Percentiles rank a stretch among this genome's conserved stretches.
Conservation (phyloP, 1,139 yeast genomes). For the Arxiozyma heterogenica region DNA sequence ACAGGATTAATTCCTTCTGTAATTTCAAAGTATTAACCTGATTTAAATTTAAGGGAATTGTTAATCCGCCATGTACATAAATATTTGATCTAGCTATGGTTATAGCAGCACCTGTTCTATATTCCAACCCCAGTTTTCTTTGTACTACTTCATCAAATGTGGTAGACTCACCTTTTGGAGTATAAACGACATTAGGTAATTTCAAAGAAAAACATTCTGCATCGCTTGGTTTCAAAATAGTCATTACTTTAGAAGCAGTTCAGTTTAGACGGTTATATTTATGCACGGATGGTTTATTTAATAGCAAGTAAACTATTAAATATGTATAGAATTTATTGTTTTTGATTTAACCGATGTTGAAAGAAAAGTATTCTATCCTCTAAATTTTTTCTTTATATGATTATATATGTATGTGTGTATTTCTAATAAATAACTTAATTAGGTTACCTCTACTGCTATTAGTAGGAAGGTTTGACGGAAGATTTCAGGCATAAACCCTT, state of each 20-base stretch:
- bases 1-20: constrained; percentile 24
- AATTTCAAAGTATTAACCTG: constrained; percentile 32
- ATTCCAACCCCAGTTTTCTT: constrained; percentile 35
- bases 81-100: constrained; percentile 52
- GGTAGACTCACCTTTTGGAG: constrained; percentile 2
- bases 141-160: constrained; percentile 16
- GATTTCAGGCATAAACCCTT: not conserved
- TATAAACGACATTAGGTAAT: constrained; percentile 22
- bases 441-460: too few relatives aligned
- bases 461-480: not conserved
- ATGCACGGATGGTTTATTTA: not conserved
- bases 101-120: constrained; percentile 60
- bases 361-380: too few relatives aligned
- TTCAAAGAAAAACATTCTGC: constrained; percentile 28
- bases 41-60: constrained; percentile 46
- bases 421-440: too few relatives aligned
- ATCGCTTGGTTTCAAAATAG: constrained; percentile 33
- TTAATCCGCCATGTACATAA: constrained; percentile 57
- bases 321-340: not conserved
- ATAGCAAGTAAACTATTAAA: not conserved
- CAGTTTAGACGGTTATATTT: not conserved
- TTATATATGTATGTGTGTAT: too few relatives aligned
- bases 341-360: not conserved
- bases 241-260: constrained; percentile 14
- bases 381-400: not conserved